phyloP scores from a whole-genome alignment of 2,329 filamentous ascomycete species.

The Trichophyton schoenleinii region DNA sequence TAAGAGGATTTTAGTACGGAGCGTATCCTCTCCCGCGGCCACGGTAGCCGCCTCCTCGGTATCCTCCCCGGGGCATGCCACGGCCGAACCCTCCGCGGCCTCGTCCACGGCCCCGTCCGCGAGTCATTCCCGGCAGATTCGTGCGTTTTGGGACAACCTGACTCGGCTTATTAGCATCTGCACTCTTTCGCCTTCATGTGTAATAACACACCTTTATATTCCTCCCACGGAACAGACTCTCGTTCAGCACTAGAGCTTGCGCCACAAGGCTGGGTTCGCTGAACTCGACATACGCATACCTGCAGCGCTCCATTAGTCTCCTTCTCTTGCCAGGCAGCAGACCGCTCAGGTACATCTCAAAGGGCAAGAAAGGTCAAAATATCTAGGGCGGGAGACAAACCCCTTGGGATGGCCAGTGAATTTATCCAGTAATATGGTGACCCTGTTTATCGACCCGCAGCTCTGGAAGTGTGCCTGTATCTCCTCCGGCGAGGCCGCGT shows the following conservation, averaged over 20 bases:
- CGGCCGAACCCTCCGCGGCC: constrained; percentile 33
- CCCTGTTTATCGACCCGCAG: constrained; percentile 92
- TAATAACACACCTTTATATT: constrained; percentile 70
- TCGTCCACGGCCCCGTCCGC: constrained; percentile 49
- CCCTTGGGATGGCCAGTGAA: constrained; percentile 99
- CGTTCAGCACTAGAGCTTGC: constrained; percentile 87
- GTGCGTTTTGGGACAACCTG: constrained; percentile 79
- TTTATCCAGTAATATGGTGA: constrained; percentile 95
- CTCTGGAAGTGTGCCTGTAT: constrained; percentile 97
- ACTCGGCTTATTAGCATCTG: too few relatives aligned
- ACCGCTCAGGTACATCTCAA: constrained; percentile 10
- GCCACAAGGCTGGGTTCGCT: constrained; percentile 85
- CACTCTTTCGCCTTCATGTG: constrained; percentile 14
- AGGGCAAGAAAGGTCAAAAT: not conserved
- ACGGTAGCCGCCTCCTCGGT: constrained; percentile 20
- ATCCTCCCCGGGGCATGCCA: constrained; percentile 11
- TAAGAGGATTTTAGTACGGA: constrained; percentile 25
- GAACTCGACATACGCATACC: constrained; percentile 98
- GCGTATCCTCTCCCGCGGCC: constrained; percentile 32
- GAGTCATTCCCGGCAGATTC: constrained; percentile 87
- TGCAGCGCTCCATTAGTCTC: constrained; percentile 35
- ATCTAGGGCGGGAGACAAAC: constrained; percentile 42
- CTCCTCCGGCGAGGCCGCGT: constrained; percentile 91
- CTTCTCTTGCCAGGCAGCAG: constrained; percentile 50
- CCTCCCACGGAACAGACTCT: constrained; percentile 87